Conservation (phyloP, 2,329 filamentous ascomycete species). For the Apiospora rasikravindrae region DNA sequence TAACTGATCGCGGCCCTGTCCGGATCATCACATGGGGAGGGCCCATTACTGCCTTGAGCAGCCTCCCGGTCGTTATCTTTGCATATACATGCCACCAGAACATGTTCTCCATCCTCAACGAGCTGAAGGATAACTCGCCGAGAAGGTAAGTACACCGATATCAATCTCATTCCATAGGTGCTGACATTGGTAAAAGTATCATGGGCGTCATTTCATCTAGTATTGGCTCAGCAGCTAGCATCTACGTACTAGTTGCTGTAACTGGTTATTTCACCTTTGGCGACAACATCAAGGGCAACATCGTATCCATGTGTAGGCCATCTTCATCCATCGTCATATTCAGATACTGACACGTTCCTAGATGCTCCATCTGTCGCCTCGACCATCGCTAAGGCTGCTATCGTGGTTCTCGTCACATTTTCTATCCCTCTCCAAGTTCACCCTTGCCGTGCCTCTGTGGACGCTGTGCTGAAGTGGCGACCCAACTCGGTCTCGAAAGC, state of each 20-base stretch:
- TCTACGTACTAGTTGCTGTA: constrained; percentile 91
- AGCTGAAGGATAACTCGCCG: constrained; percentile 85
- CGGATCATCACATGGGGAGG: constrained; percentile 81
- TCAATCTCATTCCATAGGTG: not conserved
- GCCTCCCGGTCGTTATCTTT: constrained; percentile 94
- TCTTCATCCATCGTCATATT: not conserved
- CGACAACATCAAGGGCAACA: constrained; percentile 87
- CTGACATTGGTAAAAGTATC: constrained; percentile 58
- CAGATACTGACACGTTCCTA: constrained; percentile 34
- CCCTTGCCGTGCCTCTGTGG: constrained; percentile 91
- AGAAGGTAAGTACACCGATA: constrained; percentile 40
- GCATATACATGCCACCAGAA: constrained; percentile 99
- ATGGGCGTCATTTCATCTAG: constrained; percentile 80
- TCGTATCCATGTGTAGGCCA: constrained; percentile 84
- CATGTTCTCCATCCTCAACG: constrained; percentile 99
- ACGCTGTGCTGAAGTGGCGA: constrained; percentile 93
- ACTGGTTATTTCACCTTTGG: constrained; percentile 97
- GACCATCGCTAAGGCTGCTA: constrained; percentile 92
- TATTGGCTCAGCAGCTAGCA: constrained; percentile 83
- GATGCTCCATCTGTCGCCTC: constrained; percentile 78
- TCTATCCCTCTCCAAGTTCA: constrained; percentile 96
- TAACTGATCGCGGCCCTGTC: constrained; percentile 75
- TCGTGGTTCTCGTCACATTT: constrained; percentile 95
- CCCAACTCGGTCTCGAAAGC: constrained; percentile 56
- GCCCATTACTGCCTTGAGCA: constrained; percentile 77